Base-by-base conservation (phyloP, 805 yeast genomes). In the Nakazawaea anatomiae region DNA sequence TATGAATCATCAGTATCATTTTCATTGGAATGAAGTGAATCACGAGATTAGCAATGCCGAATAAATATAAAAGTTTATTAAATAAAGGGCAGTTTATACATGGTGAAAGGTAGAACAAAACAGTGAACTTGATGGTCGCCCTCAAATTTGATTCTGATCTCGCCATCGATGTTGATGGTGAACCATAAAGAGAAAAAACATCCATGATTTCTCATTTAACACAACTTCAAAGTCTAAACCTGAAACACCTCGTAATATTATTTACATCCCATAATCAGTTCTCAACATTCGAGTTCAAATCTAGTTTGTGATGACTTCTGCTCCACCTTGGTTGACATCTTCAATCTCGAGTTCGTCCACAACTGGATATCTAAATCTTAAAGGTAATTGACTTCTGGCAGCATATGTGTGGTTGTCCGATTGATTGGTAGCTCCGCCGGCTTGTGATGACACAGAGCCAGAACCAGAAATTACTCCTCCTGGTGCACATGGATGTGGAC, bases 281-380 rank as follows among this genome's bases (percentile, higher is more conserved):
- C n/a, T 10, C 18, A 14, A n/a, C 10, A 7, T 41, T 10, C 30
- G n/a, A 41, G 18, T 9, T 29, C 30, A 41, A 39, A 38, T 38
- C 40, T 38, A 38, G n/a, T 8, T 11, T 30, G 9, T 31, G 11
- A 79, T 68, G 42, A 75, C 60, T 39, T 76, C 82, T 36, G 96
- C 96, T 58, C 97, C 97, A 51, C 98, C 99, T 48, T 79, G 75
- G 58, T 82, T 78, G 58, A 92, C 80, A 56, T 80, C 77, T 9
- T 87, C 96, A 30, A 86, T 81, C 68, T 92, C 99, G 12, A 58
- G 50, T 18, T 80, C 87, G 41, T 80, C 83, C 29, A 88, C 74
- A 0, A 74, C 70, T 41, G 74, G 71, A 64, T 84, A 87, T 68
- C 85, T 83, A 73, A 87, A 90, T 64, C 94, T 80, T 54, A 68